Base-by-base conservation (phyloP, 495 filamentous ascomycete genomes). In the Podospora pseudoanserina region DNA sequence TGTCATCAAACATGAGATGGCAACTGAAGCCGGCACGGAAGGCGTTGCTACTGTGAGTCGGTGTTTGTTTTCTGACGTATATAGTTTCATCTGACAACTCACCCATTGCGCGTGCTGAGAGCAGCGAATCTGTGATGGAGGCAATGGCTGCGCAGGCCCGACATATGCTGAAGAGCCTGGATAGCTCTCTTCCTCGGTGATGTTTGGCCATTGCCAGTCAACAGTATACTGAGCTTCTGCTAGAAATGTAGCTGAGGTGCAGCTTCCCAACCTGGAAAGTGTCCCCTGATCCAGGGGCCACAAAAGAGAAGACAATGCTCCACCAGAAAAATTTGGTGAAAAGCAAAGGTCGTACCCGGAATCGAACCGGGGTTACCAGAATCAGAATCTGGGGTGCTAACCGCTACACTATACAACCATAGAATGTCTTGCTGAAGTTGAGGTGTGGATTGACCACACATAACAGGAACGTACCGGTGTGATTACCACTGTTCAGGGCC, bases 1-100 rank as follows among this genome's bases (percentile, higher is more conserved):
- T 5, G 73, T 67, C 9, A 58, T 54, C n/a, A 79, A 68, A 55
- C 77, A 79, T 16, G 76, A 70, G 32, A 69, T 65, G 3, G 77
- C 77, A 44, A 75, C 44, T 3, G 71, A 67, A 3, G 70, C 76
- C 6, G 75, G 65, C n/a, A 79, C 60, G 27, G 72, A 75, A 5
- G 75, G 69, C 26, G 68, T 70, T 26, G 68, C 71, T 73, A 26
- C 55, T 65, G 2, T 5, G 28, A 20, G 55, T 58, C 55, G 26
- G 55, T 58, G n/a, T 13, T 20, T 18, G 15, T 20, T 4, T 56
- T 20, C 19, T 18, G 16, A 18, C 4, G 19, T 6, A 1, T 56
- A 18, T 18, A 56, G 19, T 56, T 4, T 20, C 4, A 5, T 23
- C n/a, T 19, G 55, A 6, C n/a, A 11, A 39, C 71, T 16, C 49